These are phyloP conservation scores for Lindgomyces ingoldianus DNA, from an alignment of 495 filamentous ascomycete genomes.

Conservation along the genomic window DNA sequence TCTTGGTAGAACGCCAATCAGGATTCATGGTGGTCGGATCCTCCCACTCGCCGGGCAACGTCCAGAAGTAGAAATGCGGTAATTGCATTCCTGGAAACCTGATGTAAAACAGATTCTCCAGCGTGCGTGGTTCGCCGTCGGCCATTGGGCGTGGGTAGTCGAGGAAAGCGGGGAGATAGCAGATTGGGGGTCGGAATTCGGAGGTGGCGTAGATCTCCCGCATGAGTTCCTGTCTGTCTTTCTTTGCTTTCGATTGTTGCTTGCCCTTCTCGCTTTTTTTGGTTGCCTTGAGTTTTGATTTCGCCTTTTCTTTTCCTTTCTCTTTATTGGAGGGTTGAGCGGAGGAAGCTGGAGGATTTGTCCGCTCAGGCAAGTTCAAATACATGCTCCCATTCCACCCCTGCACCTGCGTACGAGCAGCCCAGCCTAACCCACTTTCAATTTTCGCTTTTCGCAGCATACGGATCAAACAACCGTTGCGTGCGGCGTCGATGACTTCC, in stretches of 20 bases:
- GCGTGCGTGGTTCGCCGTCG: neutral
- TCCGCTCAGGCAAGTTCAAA: conserved; percentile 8
- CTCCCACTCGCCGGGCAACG: conserved; percentile 12
- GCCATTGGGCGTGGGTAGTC: conserved; percentile 7
- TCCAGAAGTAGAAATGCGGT: conserved; percentile 31
- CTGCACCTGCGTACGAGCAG: conserved; percentile 17
- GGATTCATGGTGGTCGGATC: conserved; percentile 26
- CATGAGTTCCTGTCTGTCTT: conserved; percentile 5
- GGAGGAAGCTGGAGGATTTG: no score
- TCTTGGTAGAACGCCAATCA: neutral
- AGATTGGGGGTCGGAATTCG: conserved; percentile 18
- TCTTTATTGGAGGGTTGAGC: no score
- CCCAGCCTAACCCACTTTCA: conserved; percentile 17
- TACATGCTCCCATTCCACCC: conserved; percentile 20
- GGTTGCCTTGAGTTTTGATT: neutral
- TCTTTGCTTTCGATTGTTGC: conserved; percentile 6
- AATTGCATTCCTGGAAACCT: conserved; percentile 21
- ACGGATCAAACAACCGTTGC: conserved; percentile 19
- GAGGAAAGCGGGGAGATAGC: conserved; percentile 24
- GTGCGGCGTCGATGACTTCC: neutral
- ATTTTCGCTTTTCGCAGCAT: conserved; percentile 18
- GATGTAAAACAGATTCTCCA: conserved; percentile 27
- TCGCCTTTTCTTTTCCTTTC: no score
- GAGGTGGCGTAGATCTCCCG: conserved; percentile 10
- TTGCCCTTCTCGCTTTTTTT: neutral